Conservation (phyloP, 371 early-diverging fungal species). For the Chytridium lagenaria region DNA sequence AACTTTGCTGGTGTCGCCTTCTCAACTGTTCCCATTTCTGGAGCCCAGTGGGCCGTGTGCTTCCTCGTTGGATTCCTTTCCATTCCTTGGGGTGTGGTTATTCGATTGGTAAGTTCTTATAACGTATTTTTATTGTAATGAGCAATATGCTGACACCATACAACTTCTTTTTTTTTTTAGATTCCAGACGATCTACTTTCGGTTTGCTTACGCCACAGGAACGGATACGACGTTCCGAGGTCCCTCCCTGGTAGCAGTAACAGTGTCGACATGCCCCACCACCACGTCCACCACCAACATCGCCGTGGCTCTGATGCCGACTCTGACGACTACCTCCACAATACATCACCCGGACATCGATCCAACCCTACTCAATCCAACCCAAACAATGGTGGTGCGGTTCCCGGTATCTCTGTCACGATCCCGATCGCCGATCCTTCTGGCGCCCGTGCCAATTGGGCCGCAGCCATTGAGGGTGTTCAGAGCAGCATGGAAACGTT, state of each 20-base stretch:
- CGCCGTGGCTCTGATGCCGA: neutral
- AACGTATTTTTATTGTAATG: neutral
- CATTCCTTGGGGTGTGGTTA: conserved; percentile 71
- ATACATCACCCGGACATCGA: neutral
- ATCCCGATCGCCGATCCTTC: conserved; percentile 7
- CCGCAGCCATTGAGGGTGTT: neutral
- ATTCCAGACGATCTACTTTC: conserved; percentile 13
- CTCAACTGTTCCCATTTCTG: conserved; percentile 66
- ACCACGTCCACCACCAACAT: neutral
- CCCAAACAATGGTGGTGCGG: neutral
- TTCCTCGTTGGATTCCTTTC: conserved; percentile 69
- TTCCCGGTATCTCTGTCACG: conserved; percentile 11
- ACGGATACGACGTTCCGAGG: neutral
- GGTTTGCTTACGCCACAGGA: neutral
- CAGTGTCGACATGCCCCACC: neutral
- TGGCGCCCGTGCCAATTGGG: conserved; percentile 4
- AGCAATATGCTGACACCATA: too few relatives aligned
- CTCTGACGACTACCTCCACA: neutral
- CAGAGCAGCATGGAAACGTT: conserved; percentile 3
- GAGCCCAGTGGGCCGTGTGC: conserved; percentile 70
- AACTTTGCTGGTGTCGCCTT: conserved; percentile 88
- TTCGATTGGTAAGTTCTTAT: conserved; percentile 56
- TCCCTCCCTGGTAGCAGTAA: neutral
- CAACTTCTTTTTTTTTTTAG: neutral
- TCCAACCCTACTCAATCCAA: neutral